A percentile compares a stretch with the other conserved stretches of the same genome.
These are phyloP conservation scores for Termitomyces sp. DNA, from an alignment of 768 basidiomycete species.

Conservation along the genomic window DNA sequence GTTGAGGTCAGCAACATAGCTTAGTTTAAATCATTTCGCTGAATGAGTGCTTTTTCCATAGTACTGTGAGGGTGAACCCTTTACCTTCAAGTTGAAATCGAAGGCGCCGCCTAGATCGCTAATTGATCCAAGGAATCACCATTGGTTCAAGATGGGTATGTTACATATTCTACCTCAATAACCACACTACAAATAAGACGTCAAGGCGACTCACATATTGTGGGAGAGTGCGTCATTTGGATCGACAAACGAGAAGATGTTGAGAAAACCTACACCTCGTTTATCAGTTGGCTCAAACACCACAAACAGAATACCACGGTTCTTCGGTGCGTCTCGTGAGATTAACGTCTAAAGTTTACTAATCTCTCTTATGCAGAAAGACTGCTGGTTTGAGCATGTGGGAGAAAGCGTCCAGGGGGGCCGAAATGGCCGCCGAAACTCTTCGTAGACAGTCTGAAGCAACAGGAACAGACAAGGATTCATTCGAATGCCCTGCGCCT, in stretches of 20 bases:
- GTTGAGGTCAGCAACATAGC: neutral
- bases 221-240: constrained; percentile 17
- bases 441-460: neutral
- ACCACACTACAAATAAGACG: neutral
- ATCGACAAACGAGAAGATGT: constrained; percentile 10
- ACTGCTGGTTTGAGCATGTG: constrained; percentile 1
- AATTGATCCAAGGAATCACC: neutral
- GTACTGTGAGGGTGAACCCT: neutral
- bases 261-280: neutral
- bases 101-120: neutral
- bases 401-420: neutral
- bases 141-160: constrained; percentile 7
- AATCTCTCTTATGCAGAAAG: neutral
- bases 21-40: neutral
- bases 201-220: constrained; percentile 5
- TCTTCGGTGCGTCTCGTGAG: constrained; percentile 3
- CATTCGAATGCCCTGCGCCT: constrained; percentile 5
- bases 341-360: neutral
- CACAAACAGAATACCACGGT: neutral
- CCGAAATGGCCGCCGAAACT: neutral
- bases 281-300: constrained; percentile 10
- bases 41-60: neutral
- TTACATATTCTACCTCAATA: neutral
- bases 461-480: neutral
- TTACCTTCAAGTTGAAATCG: neutral